Conservation (phyloP, 164 flowering plant species). For the Cinnamomum chago region DNA sequence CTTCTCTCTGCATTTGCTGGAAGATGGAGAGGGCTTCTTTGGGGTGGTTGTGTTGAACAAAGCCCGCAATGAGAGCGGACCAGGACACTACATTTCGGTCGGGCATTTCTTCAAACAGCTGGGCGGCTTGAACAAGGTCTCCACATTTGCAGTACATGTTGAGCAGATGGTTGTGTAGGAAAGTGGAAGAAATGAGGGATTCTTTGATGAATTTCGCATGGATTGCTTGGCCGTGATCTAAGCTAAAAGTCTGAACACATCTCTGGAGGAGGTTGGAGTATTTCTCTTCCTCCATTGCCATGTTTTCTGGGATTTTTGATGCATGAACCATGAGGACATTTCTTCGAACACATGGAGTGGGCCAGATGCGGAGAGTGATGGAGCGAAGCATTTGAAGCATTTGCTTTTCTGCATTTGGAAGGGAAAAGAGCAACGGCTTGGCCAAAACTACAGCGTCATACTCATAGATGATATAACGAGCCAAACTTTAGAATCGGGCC, state of each 20-base stretch:
- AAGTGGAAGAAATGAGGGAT: conserved; percentile 31
- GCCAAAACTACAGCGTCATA: too few species aligned
- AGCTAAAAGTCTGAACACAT: neutral
- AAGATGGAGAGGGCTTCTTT: conserved; percentile 36
- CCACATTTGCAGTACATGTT: conserved; percentile 58
- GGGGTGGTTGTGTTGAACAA: conserved; percentile 39
- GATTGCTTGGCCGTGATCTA: conserved; percentile 19
- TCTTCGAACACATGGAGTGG: conserved; percentile 1
- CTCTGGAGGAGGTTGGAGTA: conserved; percentile 6
- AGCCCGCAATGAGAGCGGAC: conserved; percentile 57
- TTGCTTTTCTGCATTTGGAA: neutral
- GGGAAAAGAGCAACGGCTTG: too few species aligned
- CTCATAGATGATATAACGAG: too few species aligned
- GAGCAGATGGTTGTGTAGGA: conserved; percentile 51
- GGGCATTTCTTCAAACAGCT: conserved; percentile 69
- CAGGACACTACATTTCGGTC: conserved; percentile 61
- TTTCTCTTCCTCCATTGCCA: conserved; percentile 18
- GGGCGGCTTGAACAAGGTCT: conserved; percentile 18
- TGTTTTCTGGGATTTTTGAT: neutral
- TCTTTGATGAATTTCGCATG: conserved; percentile 50
- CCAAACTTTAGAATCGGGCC: too few species aligned
- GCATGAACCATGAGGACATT: neutral
- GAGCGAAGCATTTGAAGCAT: conserved; percentile 18
- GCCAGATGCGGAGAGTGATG: neutral
- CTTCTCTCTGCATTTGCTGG: conserved; percentile 32